Evolutionary conservation across 305 asterid genomes (phyloP), one percentile per base, ranked within the genome.

Genomic region (Fraxinus sp.): DNA sequence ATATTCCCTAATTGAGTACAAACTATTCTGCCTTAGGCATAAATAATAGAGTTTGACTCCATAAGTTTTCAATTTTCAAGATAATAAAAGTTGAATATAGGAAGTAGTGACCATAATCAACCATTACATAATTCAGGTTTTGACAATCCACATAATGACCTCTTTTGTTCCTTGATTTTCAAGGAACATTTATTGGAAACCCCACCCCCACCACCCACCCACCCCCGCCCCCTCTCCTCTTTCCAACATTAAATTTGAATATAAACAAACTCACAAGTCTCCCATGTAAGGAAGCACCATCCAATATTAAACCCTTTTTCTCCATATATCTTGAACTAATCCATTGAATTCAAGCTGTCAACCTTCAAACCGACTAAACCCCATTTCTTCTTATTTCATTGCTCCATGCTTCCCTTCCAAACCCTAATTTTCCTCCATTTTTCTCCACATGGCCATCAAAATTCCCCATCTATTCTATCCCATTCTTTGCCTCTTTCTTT

Each of bases 161-260:
- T 73, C 83, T 85, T 92, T 64, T 41, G 86, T 92, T 90, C 83
- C 98, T 94, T 92, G 95, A 90, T 84, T 86, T 90, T 84, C 90
- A 92, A 92, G 97, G 86, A 92, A 92, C 97, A 89, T 91, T 93
- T 88, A 90, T 90, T 86, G 93, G 88, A 52, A 88, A 86, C 84
- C 52, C 86, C 82, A 87, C 81, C 89, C 85, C 75, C 86, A 81
- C 85, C 78, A 72, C 88, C 11, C 44, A 10, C 14, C 49, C 55
- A 11, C n/a, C 55, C 55, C 10, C 1, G n/a, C 55, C n/a, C n/a
- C 49, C 78, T 57, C 83, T 59, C 81, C 77, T 77, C 86, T 73
- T 86, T 74, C 84, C 80, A 74, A 49, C 84, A 83, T 73, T 72
- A 87, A 85, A 87, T 88, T 82, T 82, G 39, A 81, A 57, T 75